A percentile compares a stretch with the other conserved stretches of the same genome.
phyloP scores from a whole-genome alignment of 176 grass and related monocot species.

The Miscanthus lutarioriparius region DNA sequence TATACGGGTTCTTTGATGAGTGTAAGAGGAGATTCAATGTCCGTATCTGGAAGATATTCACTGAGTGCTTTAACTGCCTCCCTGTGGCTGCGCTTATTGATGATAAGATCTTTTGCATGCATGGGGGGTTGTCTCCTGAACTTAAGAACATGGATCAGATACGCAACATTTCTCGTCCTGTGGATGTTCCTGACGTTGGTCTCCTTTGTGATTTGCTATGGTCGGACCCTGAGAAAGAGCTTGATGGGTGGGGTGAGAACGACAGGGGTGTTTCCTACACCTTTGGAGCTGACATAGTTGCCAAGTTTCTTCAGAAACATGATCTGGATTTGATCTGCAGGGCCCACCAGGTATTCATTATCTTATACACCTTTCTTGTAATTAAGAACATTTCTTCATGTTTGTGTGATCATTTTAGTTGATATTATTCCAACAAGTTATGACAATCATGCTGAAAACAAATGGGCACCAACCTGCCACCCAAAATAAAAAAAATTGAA shows the following conservation, averaged over 20 bases:
- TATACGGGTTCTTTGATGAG: constrained; percentile 79
- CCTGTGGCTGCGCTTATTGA: constrained; percentile 74
- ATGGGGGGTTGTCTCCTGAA: constrained; percentile 74
- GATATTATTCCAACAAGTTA: neutral
- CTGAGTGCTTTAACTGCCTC: constrained; percentile 76
- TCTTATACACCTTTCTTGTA: constrained; percentile 3
- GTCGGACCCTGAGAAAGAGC: constrained; percentile 80
- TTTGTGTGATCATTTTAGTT: neutral
- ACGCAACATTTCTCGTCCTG: constrained; percentile 57
- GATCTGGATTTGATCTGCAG: constrained; percentile 70
- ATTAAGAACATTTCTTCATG: constrained; percentile 7
- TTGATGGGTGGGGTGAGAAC: constrained; percentile 78
- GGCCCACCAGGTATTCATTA: constrained; percentile 68
- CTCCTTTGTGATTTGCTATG: constrained; percentile 71
- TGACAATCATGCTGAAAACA: neutral
- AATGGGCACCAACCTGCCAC: neutral
- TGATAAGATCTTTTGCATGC: constrained; percentile 85
- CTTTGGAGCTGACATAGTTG: constrained; percentile 63
- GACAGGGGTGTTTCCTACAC: constrained; percentile 74
- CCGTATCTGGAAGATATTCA: constrained; percentile 72
- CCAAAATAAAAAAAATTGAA: neutral
- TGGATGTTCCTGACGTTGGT: constrained; percentile 70
- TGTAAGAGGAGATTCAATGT: constrained; percentile 77
- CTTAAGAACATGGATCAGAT: constrained; percentile 70
- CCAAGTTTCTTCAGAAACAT: constrained; percentile 68